Conservation (phyloP, 2,329 filamentous ascomycete species). For the Phyllosticta ampelicida region DNA sequence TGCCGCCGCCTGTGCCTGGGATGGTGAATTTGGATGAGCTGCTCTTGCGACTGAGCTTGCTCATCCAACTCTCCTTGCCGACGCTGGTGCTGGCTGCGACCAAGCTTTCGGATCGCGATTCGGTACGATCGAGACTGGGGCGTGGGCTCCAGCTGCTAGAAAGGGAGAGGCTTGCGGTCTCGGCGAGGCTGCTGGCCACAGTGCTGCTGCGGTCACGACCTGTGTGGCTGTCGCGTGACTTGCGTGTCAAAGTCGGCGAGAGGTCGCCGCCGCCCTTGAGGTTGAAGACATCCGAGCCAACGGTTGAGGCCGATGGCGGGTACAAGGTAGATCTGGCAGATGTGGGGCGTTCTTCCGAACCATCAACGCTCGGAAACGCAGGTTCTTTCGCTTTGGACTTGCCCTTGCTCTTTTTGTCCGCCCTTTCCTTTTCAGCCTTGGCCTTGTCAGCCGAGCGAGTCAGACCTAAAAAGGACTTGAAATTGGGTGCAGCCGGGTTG, state of each 20-base stretch:
- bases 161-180: neutral
- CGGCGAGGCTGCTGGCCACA: slow-evolving; percentile 1
- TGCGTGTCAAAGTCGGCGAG: slow-evolving; percentile 14
- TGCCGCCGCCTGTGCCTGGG: slow-evolving; percentile 20
- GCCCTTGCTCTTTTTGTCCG: neutral
- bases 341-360: slow-evolving; percentile 5
- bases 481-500: slow-evolving; percentile 83
- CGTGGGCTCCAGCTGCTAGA: slow-evolving; percentile 24
- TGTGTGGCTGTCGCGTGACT: slow-evolving; percentile 2
- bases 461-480: slow-evolving; percentile 28
- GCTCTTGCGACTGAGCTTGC: slow-evolving; percentile 38
- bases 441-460: slow-evolving; percentile 8
- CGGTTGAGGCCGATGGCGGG: neutral
- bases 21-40: slow-evolving; percentile 35
- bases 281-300: neutral
- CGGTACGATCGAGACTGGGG: slow-evolving; percentile 29
- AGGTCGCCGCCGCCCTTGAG: neutral
- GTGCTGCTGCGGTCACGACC: slow-evolving; percentile 6
- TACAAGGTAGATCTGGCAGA: slow-evolving; percentile 13
- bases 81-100: slow-evolving; percentile 15
- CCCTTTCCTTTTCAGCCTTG: neutral
- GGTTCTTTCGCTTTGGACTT: neutral
- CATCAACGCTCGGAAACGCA: neutral
- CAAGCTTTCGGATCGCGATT: slow-evolving; percentile 27
- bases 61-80: slow-evolving; percentile 39